Evolutionary conservation across 805 yeast species (phyloP).

Genomic region (Candida glaebosa): DNA sequence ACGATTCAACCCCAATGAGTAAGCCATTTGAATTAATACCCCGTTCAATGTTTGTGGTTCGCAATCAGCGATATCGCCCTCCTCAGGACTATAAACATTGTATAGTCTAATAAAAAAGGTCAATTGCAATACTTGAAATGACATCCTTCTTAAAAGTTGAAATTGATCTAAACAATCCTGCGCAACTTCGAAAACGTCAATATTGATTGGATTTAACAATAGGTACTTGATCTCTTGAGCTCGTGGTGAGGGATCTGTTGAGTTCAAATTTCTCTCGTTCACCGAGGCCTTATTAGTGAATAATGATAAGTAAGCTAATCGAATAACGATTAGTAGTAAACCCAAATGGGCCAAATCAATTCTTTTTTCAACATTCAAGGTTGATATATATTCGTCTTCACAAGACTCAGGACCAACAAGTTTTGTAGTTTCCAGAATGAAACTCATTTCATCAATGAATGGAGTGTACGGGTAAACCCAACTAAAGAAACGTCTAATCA

Average conservation of each 20-base stretch:
- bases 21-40: slow-evolving; percentile 62
- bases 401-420: slow-evolving; percentile 37
- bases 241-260: slow-evolving; percentile 21
- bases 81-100: slow-evolving; percentile 47
- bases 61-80: slow-evolving; percentile 51
- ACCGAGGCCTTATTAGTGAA: slow-evolving; percentile 25
- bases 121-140: slow-evolving; percentile 52
- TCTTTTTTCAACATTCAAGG: slow-evolving; percentile 21
- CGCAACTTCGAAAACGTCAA: slow-evolving; percentile 28
- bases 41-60: slow-evolving; percentile 54
- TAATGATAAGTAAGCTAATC: slow-evolving; percentile 32
- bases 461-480: slow-evolving; percentile 60
- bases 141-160: slow-evolving; percentile 33
- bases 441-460: slow-evolving; percentile 54
- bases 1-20: slow-evolving; percentile 62
- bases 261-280: slow-evolving; percentile 23
- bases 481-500: slow-evolving; percentile 55
- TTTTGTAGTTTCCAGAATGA: slow-evolving; percentile 34
- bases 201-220: slow-evolving; percentile 25
- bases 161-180: slow-evolving; percentile 35
- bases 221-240: slow-evolving; percentile 24
- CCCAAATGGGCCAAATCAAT: slow-evolving; percentile 35
- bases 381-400: slow-evolving; percentile 19
- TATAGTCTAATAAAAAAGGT: slow-evolving; percentile 50
- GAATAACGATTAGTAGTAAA: slow-evolving; percentile 27